A percentile compares a stretch with the other conserved stretches of the same genome.
Evolutionary conservation across 441 rosid species (phyloP).

Genomic region (Croton setiger): DNA sequence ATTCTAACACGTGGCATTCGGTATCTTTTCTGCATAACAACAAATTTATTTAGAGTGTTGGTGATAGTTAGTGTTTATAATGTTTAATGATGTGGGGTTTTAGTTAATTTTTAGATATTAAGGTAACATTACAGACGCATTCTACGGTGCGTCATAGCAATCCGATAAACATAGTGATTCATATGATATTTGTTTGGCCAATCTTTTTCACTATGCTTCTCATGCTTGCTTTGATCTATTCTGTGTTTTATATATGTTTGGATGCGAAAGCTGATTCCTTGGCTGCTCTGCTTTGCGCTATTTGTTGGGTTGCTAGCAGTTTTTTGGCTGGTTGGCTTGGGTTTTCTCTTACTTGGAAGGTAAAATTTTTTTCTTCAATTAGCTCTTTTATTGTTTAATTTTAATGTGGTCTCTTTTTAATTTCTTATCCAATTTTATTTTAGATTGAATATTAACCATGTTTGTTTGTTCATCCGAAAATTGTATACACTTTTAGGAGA

Average conservation of each 20-base stretch:
- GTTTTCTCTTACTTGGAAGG: constrained; percentile 63
- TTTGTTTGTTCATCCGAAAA: not conserved
- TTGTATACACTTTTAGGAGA: not conserved
- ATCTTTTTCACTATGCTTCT: constrained; percentile 53
- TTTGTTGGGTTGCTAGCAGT: constrained; percentile 46
- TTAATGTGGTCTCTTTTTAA: not conserved
- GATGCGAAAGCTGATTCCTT: constrained; percentile 55
- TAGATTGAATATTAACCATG: not conserved
- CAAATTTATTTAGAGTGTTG: too few species aligned
- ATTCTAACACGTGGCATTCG: constrained; percentile 24
- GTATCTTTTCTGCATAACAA: constrained; percentile 15
- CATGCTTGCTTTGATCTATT: constrained; percentile 41
- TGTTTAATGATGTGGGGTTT: too few species aligned
- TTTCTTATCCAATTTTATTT: not conserved
- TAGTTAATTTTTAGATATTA: too few species aligned
- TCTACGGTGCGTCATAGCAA: constrained; percentile 64
- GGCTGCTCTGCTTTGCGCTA: constrained; percentile 49
- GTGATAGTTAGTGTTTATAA: too few species aligned
- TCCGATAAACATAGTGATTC: constrained; percentile 46
- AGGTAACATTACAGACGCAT: too few species aligned
- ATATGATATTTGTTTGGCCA: constrained; percentile 62
- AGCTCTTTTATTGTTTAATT: not conserved
- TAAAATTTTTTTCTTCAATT: constrained; percentile 6
- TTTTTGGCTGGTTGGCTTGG: constrained; percentile 42
- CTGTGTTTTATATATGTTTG: constrained; percentile 41